Evolutionary conservation across 306 rosid genomes (phyloP).

Genomic region (Citrullus mucosospermus): DNA sequence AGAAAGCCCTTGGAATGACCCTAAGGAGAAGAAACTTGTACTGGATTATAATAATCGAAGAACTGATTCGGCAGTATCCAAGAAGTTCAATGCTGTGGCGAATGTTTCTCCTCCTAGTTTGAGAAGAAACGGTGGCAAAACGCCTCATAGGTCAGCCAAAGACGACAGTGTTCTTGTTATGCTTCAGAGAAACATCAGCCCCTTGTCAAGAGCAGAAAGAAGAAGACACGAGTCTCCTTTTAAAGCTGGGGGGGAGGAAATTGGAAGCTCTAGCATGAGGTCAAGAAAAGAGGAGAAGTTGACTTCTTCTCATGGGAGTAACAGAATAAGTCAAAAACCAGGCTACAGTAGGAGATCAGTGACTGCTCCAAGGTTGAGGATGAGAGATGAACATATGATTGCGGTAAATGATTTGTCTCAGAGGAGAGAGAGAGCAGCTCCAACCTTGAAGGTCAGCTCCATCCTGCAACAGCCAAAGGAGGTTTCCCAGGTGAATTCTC

Average conservation of each 20-base stretch:
- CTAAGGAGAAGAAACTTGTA: slow-evolving; percentile 13
- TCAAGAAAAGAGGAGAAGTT: slow-evolving; percentile 6
- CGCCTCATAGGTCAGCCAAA: slow-evolving; percentile 42
- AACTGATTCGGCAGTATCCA: slow-evolving; percentile 6
- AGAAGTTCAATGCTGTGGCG: slow-evolving; percentile 29
- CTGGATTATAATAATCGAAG: slow-evolving; percentile 18
- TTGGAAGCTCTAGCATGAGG: slow-evolving; percentile 9
- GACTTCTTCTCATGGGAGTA: slow-evolving; percentile 4
- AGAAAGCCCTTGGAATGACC: slow-evolving; percentile 41
- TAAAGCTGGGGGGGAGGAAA: slow-evolving; percentile 2
- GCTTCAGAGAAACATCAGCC: slow-evolving; percentile 34
- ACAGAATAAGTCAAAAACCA: slow-evolving; percentile 27
- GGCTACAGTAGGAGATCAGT: slow-evolving; percentile 31
- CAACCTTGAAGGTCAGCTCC: slow-evolving; percentile 15
- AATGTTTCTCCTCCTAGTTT: slow-evolving; percentile 18
- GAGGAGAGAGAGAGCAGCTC: slow-evolving; percentile 18
- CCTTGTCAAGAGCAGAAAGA: slow-evolving; percentile 35
- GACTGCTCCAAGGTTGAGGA: slow-evolving; percentile 59
- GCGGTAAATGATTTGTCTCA: slow-evolving; percentile 9
- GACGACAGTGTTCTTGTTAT: slow-evolving; percentile 11
- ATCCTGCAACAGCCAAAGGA: slow-evolving; percentile 17
- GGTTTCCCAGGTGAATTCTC: slow-evolving; percentile 17
- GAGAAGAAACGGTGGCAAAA: slow-evolving; percentile 39
- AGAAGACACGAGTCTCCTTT: slow-evolving; percentile 36
- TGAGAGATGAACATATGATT: slow-evolving; percentile 21